Evolutionary conservation across 805 yeast genomes (phyloP).

Genomic region (Candida sphagnicola): DNA sequence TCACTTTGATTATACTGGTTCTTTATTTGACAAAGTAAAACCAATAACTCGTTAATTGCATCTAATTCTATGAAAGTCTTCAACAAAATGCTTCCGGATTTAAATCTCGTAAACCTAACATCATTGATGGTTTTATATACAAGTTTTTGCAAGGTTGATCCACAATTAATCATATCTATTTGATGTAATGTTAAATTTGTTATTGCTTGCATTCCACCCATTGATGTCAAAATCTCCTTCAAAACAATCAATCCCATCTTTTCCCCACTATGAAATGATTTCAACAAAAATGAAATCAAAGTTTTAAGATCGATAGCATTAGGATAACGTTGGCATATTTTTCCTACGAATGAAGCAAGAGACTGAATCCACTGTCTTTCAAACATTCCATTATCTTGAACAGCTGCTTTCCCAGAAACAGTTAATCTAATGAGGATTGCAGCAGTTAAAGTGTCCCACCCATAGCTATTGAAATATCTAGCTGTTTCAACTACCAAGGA

Average conservation of each 20-base stretch:
- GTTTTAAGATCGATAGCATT: conserved; percentile 57
- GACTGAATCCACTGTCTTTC: conserved; percentile 86
- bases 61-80: conserved; percentile 40
- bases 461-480: conserved; percentile 64
- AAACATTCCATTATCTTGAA: conserved; percentile 75
- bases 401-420: conserved; percentile 54
- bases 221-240: conserved; percentile 60
- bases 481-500: conserved; percentile 77
- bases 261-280: conserved; percentile 59
- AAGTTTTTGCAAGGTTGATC: conserved; percentile 48
- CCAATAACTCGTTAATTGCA: conserved; percentile 58
- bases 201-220: conserved; percentile 76
- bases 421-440: conserved; percentile 70
- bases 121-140: conserved; percentile 61
- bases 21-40: conserved; percentile 53
- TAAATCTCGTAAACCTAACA: conserved; percentile 42
- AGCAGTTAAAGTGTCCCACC: conserved; percentile 82
- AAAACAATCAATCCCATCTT: conserved; percentile 60
- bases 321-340: conserved; percentile 54
- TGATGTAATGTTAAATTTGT: conserved; percentile 66
- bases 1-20: conserved; percentile 33
- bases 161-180: conserved; percentile 62
- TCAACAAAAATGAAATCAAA: conserved; percentile 54
- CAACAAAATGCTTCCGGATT: conserved; percentile 51
- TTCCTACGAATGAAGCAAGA: conserved; percentile 73